Evolutionary conservation across 768 basidiomycete species (phyloP), one percentile per base, ranked within the genome.

Genomic region (Pleurotus tuber-regium): DNA sequence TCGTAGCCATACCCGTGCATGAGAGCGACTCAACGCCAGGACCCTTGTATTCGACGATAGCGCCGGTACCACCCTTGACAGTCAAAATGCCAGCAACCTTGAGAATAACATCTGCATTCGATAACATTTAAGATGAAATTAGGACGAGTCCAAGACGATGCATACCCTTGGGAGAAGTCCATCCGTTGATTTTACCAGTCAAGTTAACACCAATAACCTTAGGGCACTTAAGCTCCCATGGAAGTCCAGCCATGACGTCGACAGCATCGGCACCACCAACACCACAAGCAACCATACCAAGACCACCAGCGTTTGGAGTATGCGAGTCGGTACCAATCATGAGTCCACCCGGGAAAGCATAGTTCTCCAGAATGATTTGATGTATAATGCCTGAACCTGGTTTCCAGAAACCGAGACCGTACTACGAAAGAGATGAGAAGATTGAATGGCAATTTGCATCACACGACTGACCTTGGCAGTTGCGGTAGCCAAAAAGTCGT

Each of bases 291-390:
- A 98, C 79, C 97, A 98, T 98, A 60, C 95, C 97, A 60, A 99
- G 86, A 78, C 97, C 97, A 69, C 97, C 97, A 55, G 97, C 97
- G 66, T 98, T 98, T 43, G 97, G 97, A 5, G 97, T 98, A 74
- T 99, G 94, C 26, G 96, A 98, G 76, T 99, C 97, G 52, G 96
- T 98, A 68, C 97, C 97, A 61, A 99, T 98, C 96, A 99, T 98
- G 54, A 99, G 81, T 63, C 95, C 92, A 75, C 96, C 96, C 49
- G 96, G 96, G 84, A 98, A 95, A 3, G 95, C 97, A 69, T 99
- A 98, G 79, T 98, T 98, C 72, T 99, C 96, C 63, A 98, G 82
- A 66, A 99, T 93, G 66, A 98, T 98, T 75, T 98, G 94, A 72
- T 95, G 92, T 59, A 99, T 98, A 70, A 99, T 99, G 74, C 96